Conservation (phyloP, 192 early-diverging fungal species). For the Coemansia sp. region DNA sequence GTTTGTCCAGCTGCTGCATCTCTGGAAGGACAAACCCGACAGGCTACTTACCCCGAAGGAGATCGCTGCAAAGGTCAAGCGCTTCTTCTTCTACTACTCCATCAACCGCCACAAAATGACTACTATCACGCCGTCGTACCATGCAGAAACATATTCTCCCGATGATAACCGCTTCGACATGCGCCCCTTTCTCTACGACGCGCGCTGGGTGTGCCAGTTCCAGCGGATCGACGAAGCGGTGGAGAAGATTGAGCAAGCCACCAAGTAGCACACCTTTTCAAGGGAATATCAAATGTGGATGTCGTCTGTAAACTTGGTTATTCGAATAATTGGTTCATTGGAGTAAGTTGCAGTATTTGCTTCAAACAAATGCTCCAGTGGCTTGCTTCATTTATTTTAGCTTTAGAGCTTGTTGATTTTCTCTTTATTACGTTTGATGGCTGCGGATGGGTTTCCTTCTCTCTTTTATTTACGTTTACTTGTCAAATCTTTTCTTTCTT, state of each 20-base stretch:
- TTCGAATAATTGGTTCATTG: too few species aligned
- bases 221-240: constrained; percentile 71
- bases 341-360: too few species aligned
- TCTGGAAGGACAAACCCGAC: constrained; percentile 59
- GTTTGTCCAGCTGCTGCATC: constrained; percentile 84
- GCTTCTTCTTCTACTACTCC: constrained; percentile 94
- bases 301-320: too few species aligned
- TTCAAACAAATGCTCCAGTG: too few species aligned
- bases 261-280: too few species aligned
- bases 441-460: too few species aligned
- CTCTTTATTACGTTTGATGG: too few species aligned
- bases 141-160: constrained; percentile 92
- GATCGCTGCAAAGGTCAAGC: constrained; percentile 91
- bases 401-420: too few species aligned
- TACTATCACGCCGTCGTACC: constrained; percentile 91
- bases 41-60: constrained; percentile 44
- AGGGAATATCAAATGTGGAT: too few species aligned
- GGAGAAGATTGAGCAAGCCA: constrained; percentile 7
- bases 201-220: constrained; percentile 95
- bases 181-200: constrained; percentile 93
- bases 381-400: too few species aligned
- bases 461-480: too few species aligned
- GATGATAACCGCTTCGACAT: constrained; percentile 99
- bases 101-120: constrained; percentile 99
- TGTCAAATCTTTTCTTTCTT: too few species aligned